Evolutionary conservation across 257 asterid species (phyloP).

Genomic region (Echium plantagineum): DNA sequence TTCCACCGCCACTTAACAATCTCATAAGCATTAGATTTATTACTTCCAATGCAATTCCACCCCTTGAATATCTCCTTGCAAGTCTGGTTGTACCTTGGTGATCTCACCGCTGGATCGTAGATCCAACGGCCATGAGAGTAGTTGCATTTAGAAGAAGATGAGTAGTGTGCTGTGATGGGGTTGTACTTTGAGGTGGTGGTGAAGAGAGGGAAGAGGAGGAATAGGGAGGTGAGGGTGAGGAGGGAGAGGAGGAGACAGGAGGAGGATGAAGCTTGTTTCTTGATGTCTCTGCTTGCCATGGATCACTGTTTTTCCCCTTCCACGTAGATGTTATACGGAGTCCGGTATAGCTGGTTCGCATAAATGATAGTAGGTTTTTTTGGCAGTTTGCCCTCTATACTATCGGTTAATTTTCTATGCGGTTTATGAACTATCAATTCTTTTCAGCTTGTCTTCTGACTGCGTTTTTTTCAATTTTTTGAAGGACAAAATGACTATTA

Average conservation of each 20-base stretch:
- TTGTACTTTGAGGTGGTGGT: conserved; percentile 16
- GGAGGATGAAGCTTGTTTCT: conserved; percentile 35
- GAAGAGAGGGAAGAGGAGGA: conserved; percentile 36
- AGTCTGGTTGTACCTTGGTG: conserved; percentile 63
- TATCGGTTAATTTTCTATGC: too few relatives aligned
- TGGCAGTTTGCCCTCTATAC: too few relatives aligned
- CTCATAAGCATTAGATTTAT: conserved; percentile 68
- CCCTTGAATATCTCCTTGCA: conserved; percentile 96
- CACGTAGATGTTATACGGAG: too few relatives aligned
- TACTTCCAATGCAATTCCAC: conserved; percentile 81
- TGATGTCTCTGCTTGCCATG: conserved; percentile 23
- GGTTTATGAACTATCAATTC: too few relatives aligned
- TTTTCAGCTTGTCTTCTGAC: too few relatives aligned
- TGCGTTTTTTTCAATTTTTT: too few relatives aligned
- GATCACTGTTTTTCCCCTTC: not conserved
- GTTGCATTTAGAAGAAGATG: conserved; percentile 26
- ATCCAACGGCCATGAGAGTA: conserved; percentile 74
- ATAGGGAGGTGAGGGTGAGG: conserved; percentile 24
- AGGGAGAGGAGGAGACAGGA: conserved; percentile 23
- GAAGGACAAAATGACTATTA: too few relatives aligned
- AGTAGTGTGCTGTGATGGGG: not conserved
- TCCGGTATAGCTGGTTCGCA: too few relatives aligned
- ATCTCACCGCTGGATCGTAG: conserved; percentile 40
- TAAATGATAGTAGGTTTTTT: too few relatives aligned
- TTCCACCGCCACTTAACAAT: conserved; percentile 85